Base-by-base conservation (phyloP, 2,329 filamentous ascomycete genomes). In the Fusarium sacchari region DNA sequence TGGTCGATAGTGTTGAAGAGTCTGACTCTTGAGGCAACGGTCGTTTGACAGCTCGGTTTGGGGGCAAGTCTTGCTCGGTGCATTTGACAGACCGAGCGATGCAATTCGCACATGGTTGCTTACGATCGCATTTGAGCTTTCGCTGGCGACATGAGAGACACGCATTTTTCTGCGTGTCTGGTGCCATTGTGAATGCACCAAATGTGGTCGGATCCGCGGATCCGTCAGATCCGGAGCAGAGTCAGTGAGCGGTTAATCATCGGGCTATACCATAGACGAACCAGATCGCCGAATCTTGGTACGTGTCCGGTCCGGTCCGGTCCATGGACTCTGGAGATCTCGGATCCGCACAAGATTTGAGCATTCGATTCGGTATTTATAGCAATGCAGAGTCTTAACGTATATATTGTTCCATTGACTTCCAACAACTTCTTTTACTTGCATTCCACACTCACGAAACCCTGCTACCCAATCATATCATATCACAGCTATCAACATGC, bases 211-310 rank as follows among this genome's bases (percentile, higher is more conserved):
- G 46, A 28, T 7, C 26, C 11, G 12, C 59, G 47, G 59, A 61
- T 42, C 59, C 59, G 59, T 10, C 7, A 37, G 8, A 22, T 28
- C 24, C 15, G 22, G 17, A 24, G 37, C 4, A 8, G 1, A 8
- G 34, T 28, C 24, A 18, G 14, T 20, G 11, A 1, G 0, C 24
- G 50, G 50, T 28, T 22, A 6, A 55, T 39, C 14, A 7, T 39
- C 50, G 34, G 50, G 10, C 7, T 10, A 7, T 0, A 8, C 1
- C 0, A 4, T 0, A 6, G 8, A 24, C 47, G 3, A 50, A 50
- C 34, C 30, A 34, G 2, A 15, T 34, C 4, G 13, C 13, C 32
- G 32, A 7, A 34, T 34, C 1, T 7, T 15, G 32, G 15, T 2
- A 1, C 32, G 6, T 15, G 42, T 44, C 24, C 24, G 43, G 34